Evolutionary conservation across 2,329 filamentous ascomycete species (phyloP), one percentile per base, ranked within the genome.

Genomic region (Microdochium trichocladiopsis): DNA sequence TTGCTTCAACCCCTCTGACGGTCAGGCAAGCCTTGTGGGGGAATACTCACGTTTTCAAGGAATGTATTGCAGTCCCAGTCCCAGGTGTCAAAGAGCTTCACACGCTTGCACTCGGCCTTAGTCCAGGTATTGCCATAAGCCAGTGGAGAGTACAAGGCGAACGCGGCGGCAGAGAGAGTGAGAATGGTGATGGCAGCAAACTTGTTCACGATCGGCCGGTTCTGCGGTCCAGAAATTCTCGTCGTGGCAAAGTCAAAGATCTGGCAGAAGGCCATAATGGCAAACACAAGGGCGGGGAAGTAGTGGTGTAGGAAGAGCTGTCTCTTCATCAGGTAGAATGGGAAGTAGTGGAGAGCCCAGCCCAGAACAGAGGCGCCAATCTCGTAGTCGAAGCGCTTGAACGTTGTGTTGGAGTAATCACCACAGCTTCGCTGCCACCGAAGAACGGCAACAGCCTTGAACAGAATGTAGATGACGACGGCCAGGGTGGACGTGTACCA

Each of bases 11-110:
- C 62, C 57, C 56, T 65, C 58, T 56, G 66, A 67, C 59, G 67
- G 52, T 48, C 56, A 48, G 71, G 72, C 49, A 74, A 63, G 47
- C 61, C 56, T 55, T 65, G 63, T 51, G 62, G 50, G 61, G 69
- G 65, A 53, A 67, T 56, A 86, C 89, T 88, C 84, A 96, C 92
- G 66, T 84, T 84, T 58, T 86, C 85, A 61, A 87, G 77, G 76
- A 99, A 99, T 55, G 82, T 92, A 70, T 95, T 96, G 80, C 94
- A 99, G 70, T 99, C 94, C 81, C 93, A 99, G 68, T 99, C 94
- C 94, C 94, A 99, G 2, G 84, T 86, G 53, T 80, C 76, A 66
- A 97, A 86, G 12, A 99, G 76, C 77, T 97, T 97, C 56, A 94
- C 86, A 52, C 83, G 84, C 60, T 83, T 85, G 78, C 94, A 99